Percentiles rank a stretch among this genome's conserved stretches.
Evolutionary conservation across 306 rosid genomes (phyloP).

Genomic region (Inga oerstediana): DNA sequence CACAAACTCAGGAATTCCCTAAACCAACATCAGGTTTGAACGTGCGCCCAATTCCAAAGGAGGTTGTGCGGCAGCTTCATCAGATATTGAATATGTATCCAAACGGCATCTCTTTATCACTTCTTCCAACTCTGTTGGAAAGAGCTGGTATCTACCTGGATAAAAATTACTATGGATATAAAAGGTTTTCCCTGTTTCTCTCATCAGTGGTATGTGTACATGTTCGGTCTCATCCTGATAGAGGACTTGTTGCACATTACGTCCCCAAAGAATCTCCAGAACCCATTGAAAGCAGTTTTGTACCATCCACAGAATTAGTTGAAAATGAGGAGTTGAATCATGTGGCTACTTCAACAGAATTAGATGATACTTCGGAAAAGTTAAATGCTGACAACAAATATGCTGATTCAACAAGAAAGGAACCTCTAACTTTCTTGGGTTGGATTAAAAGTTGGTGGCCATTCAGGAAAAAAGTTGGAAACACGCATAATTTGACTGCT

Average conservation of each 20-base stretch:
- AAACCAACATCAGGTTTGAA: conserved; percentile 42
- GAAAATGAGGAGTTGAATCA: conserved; percentile 30
- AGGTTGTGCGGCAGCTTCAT: conserved; percentile 39
- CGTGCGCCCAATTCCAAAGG: conserved; percentile 42
- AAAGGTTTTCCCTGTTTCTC: conserved; percentile 53
- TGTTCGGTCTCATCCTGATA: conserved; percentile 33
- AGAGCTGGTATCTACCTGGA: conserved; percentile 37
- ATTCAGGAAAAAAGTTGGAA: conserved; percentile 36
- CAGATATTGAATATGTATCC: conserved; percentile 54
- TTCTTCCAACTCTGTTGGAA: conserved; percentile 50
- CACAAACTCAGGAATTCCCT: conserved; percentile 36
- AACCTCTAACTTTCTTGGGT: conserved; percentile 46
- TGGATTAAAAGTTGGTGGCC: conserved; percentile 53
- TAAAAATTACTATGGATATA: conserved; percentile 54
- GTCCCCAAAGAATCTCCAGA: conserved; percentile 32
- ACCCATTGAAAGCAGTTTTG: conserved; percentile 32
- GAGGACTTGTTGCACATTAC: conserved; percentile 30
- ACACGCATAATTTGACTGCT: not conserved
- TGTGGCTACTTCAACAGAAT: conserved; percentile 27
- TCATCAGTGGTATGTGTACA: conserved; percentile 45
- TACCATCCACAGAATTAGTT: conserved; percentile 19
- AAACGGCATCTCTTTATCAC: conserved; percentile 51
- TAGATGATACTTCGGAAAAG: conserved; percentile 29
- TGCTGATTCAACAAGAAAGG: conserved; percentile 36
- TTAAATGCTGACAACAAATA: conserved; percentile 33